Conservation (phyloP, 257 asterid species). For the Solanum corneliomulleri region DNA sequence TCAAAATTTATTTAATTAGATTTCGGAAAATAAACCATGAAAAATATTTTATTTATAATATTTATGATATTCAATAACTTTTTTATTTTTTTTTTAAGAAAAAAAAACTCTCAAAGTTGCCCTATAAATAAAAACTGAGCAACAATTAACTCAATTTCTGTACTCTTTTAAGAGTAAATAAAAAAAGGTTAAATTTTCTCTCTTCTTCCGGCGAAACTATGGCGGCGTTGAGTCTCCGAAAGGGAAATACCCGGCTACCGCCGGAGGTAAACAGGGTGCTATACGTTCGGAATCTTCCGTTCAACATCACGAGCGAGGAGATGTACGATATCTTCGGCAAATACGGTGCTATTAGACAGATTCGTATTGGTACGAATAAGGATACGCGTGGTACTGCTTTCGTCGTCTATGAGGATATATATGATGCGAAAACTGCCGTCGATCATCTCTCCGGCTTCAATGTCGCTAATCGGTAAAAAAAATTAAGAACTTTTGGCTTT, state of each 20-base stretch:
- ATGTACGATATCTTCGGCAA: conserved; percentile 95
- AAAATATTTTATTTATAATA: not conserved
- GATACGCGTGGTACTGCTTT: conserved; percentile 94
- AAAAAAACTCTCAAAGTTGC: not conserved
- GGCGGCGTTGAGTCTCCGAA: conserved; percentile 80
- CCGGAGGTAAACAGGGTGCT: conserved; percentile 87
- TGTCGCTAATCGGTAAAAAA: conserved; percentile 55
- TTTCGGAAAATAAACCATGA: not conserved
- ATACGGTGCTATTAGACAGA: conserved; percentile 85
- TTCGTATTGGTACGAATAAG: conserved; percentile 77
- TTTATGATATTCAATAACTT: not conserved
- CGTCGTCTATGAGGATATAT: conserved; percentile 89
- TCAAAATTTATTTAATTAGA: not conserved
- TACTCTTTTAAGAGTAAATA: not conserved
- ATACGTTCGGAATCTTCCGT: conserved; percentile 78
- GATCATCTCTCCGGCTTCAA: conserved; percentile 90
- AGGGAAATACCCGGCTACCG: conserved; percentile 80
- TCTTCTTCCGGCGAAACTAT: conserved; percentile 10
- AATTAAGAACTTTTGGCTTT: accelerated
- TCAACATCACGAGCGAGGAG: conserved; percentile 94
- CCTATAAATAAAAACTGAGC: not conserved
- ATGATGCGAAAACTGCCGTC: conserved; percentile 90
- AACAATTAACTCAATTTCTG: not conserved
- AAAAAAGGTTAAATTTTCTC: not conserved
- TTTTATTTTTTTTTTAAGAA: not conserved